phyloP scores from a whole-genome alignment of 257 asterid species.

The Paulownia fortunei region DNA sequence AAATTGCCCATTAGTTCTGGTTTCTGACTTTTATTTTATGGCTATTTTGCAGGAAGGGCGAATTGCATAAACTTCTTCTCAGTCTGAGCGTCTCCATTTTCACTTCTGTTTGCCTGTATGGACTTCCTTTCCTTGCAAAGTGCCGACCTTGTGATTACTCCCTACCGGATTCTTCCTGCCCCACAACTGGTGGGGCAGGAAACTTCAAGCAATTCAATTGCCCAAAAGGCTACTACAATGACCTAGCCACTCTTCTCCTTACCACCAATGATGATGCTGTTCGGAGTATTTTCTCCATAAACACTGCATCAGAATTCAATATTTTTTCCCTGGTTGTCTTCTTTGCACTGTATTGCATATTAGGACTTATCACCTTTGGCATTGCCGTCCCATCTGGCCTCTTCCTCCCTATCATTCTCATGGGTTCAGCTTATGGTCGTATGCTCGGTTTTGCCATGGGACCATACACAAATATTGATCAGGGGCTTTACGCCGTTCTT shows the following conservation, averaged over 20 bases:
- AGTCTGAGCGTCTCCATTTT: conserved; percentile 75
- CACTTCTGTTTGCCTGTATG: conserved; percentile 78
- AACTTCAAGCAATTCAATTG: conserved; percentile 90
- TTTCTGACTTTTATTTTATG: conserved; percentile 21
- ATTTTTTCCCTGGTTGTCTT: conserved; percentile 60
- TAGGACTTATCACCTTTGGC: conserved; percentile 88
- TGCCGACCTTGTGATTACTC: conserved; percentile 78
- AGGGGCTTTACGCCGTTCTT: conserved; percentile 81
- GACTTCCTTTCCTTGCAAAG: conserved; percentile 83
- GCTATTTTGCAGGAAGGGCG: conserved; percentile 77
- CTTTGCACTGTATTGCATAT: conserved; percentile 67
- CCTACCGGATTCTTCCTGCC: conserved; percentile 57
- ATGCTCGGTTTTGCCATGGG: conserved; percentile 79
- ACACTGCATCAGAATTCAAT: conserved; percentile 65
- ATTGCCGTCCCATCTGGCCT: conserved; percentile 94
- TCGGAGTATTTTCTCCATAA: conserved; percentile 76
- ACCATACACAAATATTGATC: conserved; percentile 77
- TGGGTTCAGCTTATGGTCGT: conserved; percentile 94
- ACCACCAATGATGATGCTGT: conserved; percentile 85
- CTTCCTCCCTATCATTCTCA: conserved; percentile 86
- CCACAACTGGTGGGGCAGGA: conserved; percentile 71
- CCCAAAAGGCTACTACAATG: conserved; percentile 84
- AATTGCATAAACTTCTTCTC: conserved; percentile 70
- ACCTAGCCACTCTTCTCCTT: conserved; percentile 83
- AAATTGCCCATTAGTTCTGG: conserved; percentile 16